Evolutionary conservation across 2,329 filamentous ascomycete species (phyloP).

Genomic region (Dothideomycetes sp.): DNA sequence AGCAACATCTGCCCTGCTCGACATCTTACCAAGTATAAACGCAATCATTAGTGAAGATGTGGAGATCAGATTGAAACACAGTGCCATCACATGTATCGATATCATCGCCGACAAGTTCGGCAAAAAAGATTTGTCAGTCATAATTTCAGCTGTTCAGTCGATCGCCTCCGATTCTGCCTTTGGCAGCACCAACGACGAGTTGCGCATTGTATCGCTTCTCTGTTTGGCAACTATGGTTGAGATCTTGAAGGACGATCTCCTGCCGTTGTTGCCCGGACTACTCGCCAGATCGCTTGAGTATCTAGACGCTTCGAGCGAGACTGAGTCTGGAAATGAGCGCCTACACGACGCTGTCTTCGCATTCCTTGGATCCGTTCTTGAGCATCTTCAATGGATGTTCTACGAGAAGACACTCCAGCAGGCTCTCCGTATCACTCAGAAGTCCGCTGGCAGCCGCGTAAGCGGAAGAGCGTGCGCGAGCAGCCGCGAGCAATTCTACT

Average conservation of each 20-base stretch:
- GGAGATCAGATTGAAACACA: slow-evolving; percentile 68
- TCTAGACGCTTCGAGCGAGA: slow-evolving; percentile 51
- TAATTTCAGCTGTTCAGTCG: slow-evolving; percentile 62
- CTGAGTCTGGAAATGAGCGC: slow-evolving; percentile 44
- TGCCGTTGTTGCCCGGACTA: slow-evolving; percentile 68
- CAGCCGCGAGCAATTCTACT: slow-evolving; percentile 57
- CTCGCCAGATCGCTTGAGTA: slow-evolving; percentile 63
- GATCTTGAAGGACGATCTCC: slow-evolving; percentile 73
- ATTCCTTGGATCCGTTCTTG: slow-evolving; percentile 66
- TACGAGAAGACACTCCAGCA: slow-evolving; percentile 62
- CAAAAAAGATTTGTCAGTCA: slow-evolving; percentile 72
- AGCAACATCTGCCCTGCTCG: slow-evolving; percentile 60
- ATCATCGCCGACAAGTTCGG: slow-evolving; percentile 92
- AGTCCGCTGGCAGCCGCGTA: slow-evolving; percentile 42
- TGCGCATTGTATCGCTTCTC: slow-evolving; percentile 74
- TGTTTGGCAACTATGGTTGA: slow-evolving; percentile 85
- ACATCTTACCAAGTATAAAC: slow-evolving; percentile 70
- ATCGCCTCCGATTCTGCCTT: slow-evolving; percentile 70
- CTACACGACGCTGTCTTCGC: slow-evolving; percentile 76
- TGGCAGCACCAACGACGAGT: slow-evolving; percentile 57
- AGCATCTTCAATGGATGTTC: slow-evolving; percentile 83
- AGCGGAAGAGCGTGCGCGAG: slow-evolving; percentile 23
- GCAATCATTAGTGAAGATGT: slow-evolving; percentile 62
- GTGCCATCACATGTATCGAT: slow-evolving; percentile 80
- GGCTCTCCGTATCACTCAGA: slow-evolving; percentile 60